Evolutionary conservation across 1,284 basidiomycete species (phyloP).

Genomic region (Taiwanofungus camphoratus): DNA sequence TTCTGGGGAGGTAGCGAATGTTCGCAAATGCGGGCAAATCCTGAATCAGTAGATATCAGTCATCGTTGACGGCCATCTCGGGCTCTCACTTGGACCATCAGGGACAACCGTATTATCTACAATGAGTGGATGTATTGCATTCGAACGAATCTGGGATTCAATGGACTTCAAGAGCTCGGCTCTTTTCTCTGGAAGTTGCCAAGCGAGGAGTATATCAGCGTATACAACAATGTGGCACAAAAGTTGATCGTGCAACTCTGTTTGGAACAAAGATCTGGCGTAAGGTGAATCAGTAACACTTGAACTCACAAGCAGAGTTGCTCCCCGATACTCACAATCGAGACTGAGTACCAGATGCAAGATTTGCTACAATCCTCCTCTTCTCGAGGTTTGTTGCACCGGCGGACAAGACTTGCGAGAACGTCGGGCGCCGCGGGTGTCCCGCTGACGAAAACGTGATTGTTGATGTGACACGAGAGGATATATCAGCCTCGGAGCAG

Average conservation of each 20-base stretch:
- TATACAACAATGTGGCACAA: slow-evolving; percentile 62
- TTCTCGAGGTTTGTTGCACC: slow-evolving; percentile 29
- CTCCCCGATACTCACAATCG: slow-evolving; percentile 16
- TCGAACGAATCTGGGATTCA: slow-evolving; percentile 27
- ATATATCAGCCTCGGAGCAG: slow-evolving; percentile 42
- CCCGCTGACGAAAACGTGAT: slow-evolving; percentile 38
- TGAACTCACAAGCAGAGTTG: too few species aligned
- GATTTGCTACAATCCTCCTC: slow-evolving; percentile 28
- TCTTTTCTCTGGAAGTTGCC: slow-evolving; percentile 63
- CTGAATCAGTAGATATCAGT: slow-evolving; percentile 10
- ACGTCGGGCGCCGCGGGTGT: slow-evolving; percentile 30
- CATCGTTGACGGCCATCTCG: slow-evolving; percentile 1
- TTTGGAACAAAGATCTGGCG: slow-evolving; percentile 12
- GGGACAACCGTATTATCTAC: slow-evolving; percentile 33
- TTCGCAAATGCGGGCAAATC: slow-evolving; percentile 31
- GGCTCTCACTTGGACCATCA: slow-evolving; percentile 18
- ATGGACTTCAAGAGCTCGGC: slow-evolving; percentile 65
- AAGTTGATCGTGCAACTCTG: slow-evolving; percentile 34
- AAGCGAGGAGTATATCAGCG: slow-evolving; percentile 68
- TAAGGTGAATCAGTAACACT: too few species aligned
- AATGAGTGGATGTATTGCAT: slow-evolving; percentile 20
- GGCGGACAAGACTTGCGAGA: slow-evolving; percentile 30
- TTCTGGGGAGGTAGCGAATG: slow-evolving; percentile 22
- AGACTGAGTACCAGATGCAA: slow-evolving; percentile 17
- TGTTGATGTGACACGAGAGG: slow-evolving; percentile 19